Conservation (phyloP, 352 stramenopile species). For the Proteromonas lacertae region DNA sequence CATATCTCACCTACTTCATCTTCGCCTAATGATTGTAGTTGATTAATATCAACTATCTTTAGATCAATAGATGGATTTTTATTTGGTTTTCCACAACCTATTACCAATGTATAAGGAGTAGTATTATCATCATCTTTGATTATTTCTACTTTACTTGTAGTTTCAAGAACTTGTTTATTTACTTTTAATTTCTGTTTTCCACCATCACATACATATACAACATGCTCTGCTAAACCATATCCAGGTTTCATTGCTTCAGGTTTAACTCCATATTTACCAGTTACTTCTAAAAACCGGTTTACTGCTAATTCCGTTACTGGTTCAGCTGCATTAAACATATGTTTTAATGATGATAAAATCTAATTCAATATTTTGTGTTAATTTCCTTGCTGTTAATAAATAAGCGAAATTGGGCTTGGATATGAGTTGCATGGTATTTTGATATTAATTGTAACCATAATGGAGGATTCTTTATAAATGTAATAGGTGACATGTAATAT, state of each 20-base stretch:
- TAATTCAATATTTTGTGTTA: conserved; percentile 15
- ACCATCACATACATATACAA: conserved; percentile 37
- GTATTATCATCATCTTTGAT: too few species aligned
- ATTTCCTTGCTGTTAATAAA: conserved; percentile 67
- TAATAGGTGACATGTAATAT: conserved; percentile 84
- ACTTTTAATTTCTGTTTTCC: too few species aligned
- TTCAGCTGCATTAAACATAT: conserved; percentile 96
- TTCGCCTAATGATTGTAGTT: too few species aligned
- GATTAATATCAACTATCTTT: too few species aligned
- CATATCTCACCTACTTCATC: conserved; percentile 1
- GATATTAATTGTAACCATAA: conserved; percentile 63
- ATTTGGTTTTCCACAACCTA: too few species aligned
- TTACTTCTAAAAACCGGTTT: conserved; percentile 41
- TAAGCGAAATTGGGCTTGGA: conserved; percentile 93
- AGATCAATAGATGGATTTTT: too few species aligned
- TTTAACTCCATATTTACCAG: conserved; percentile 22
- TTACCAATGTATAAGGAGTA: too few species aligned
- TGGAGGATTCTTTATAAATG: conserved; percentile 75
- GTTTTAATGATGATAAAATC: conserved; percentile 54
- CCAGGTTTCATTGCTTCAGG: conserved; percentile 62
- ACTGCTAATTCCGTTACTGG: conserved; percentile 54
- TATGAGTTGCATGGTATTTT: conserved; percentile 55
- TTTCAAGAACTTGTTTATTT: too few species aligned
- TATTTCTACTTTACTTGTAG: too few species aligned
- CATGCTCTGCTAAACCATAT: conserved; percentile 91